Conservation (phyloP, 2,329 filamentous ascomycete species). For the Fusarium torreyae region DNA sequence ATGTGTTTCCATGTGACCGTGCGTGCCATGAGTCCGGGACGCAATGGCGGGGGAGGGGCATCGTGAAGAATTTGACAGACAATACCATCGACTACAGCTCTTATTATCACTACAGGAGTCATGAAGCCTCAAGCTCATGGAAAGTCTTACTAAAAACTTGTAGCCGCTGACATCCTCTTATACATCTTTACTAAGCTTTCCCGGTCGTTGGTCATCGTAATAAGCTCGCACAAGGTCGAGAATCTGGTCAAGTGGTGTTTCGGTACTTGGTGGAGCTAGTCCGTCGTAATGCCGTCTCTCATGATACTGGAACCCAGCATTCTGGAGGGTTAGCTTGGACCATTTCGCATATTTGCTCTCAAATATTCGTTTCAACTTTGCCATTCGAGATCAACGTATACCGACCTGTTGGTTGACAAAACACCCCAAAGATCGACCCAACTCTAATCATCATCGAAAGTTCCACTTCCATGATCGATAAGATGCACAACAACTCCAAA, state of each 20-base stretch:
- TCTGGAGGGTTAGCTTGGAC: no score
- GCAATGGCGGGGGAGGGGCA: conserved; percentile 48
- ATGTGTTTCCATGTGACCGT: conserved; percentile 46
- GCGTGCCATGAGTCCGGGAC: conserved; percentile 40
- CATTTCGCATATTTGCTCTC: no score
- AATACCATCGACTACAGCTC: conserved; percentile 4
- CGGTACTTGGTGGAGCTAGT: background rate
- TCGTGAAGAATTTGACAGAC: conserved; percentile 12
- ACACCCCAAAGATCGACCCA: background rate
- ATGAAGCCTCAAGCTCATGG: background rate
- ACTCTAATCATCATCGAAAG: background rate
- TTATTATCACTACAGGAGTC: background rate
- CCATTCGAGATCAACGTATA: background rate
- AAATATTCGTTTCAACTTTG: no score
- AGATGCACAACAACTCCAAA: background rate
- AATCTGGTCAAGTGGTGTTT: background rate
- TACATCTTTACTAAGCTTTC: background rate
- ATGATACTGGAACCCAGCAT: background rate
- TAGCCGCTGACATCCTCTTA: background rate
- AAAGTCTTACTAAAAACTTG: conserved; percentile 1
- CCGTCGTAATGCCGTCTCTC: background rate
- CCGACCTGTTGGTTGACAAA: background rate
- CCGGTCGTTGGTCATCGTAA: background rate
- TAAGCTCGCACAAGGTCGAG: no score
- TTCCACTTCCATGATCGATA: conserved; percentile 24